These are phyloP conservation scores for Dillenia turbinata DNA, from an alignment of 164 flowering plant species.

Conservation along the genomic window DNA sequence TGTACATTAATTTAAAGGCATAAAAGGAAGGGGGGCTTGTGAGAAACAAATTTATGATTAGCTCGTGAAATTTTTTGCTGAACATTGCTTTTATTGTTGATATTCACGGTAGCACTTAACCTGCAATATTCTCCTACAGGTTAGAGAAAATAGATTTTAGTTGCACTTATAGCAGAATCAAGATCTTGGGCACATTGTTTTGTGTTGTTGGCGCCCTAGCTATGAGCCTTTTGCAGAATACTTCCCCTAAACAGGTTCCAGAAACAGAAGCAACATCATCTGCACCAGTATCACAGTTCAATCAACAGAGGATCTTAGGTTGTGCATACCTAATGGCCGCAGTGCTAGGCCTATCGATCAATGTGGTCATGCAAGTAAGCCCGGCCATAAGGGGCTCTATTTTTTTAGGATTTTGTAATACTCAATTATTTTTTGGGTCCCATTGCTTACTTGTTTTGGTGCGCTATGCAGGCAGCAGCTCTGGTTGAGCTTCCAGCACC, in stretches of 20 bases:
- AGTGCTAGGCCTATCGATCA: conserved; percentile 48
- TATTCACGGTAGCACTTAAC: too few relatives aligned
- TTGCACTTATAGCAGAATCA: conserved; percentile 59
- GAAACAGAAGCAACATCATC: not conserved
- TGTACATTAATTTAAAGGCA: conserved; percentile 6
- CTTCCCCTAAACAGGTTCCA: conserved; percentile 6
- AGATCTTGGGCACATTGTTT: conserved; percentile 67
- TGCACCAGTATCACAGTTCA: conserved; percentile 9
- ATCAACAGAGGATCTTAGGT: conserved; percentile 48
- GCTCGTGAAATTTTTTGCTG: too few relatives aligned
- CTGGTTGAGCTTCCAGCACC: conserved; percentile 84
- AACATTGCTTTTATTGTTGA: too few relatives aligned
- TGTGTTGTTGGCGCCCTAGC: conserved; percentile 69
- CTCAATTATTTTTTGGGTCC: not conserved
- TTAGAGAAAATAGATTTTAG: conserved; percentile 57
- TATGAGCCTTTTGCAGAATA: conserved; percentile 60
- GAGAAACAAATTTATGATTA: too few relatives aligned
- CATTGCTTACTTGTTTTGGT: not conserved
- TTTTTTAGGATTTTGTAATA: not conserved
- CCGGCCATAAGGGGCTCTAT: not conserved
- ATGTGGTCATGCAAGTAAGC: conserved; percentile 62
- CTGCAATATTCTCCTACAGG: conserved; percentile 15
- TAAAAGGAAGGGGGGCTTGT: too few relatives aligned
- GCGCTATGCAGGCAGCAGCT: conserved; percentile 50
- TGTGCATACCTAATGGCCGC: conserved; percentile 61